Evolutionary conservation across 768 basidiomycete species (phyloP).

Genomic region (Porpolomopsis calyptriformis): DNA sequence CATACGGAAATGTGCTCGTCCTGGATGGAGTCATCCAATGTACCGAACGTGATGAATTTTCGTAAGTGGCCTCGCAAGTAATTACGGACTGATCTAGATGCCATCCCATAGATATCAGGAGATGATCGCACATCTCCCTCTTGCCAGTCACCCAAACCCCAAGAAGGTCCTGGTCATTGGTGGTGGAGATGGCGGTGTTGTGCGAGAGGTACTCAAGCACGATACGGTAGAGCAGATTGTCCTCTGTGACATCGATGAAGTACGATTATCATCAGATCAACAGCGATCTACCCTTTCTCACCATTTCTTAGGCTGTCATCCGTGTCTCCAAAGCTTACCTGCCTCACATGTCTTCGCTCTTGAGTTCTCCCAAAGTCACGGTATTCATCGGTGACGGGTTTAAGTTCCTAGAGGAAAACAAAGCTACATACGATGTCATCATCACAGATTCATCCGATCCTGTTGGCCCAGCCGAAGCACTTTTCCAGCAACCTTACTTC

Average conservation of each 20-base stretch:
- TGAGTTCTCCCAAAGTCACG: slow-evolving; percentile 68
- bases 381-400: slow-evolving; percentile 92
- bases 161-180: slow-evolving; percentile 95
- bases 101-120: slow-evolving; percentile 74
- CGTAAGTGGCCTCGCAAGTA: slow-evolving; percentile 42
- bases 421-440: slow-evolving; percentile 88
- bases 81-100: not conserved
- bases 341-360: slow-evolving; percentile 84
- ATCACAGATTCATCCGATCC: slow-evolving; percentile 99
- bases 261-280: slow-evolving; percentile 16
- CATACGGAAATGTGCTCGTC: slow-evolving; percentile 93
- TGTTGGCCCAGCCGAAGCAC: slow-evolving; percentile 85
- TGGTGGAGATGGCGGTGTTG: slow-evolving; percentile 96
- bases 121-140: slow-evolving; percentile 97
- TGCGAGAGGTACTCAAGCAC: slow-evolving; percentile 95
- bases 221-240: slow-evolving; percentile 83
- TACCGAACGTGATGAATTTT: slow-evolving; percentile 98
- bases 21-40: slow-evolving; percentile 94
- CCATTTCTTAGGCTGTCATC: slow-evolving; percentile 64
- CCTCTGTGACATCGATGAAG: slow-evolving; percentile 97
- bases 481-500: slow-evolving; percentile 98
- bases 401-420: slow-evolving; percentile 87
- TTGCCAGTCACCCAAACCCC: slow-evolving; percentile 92
- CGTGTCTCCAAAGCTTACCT: slow-evolving; percentile 90
- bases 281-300: not conserved